Percentiles rank a stretch among this genome's conserved stretches.
phyloP scores from a whole-genome alignment of 805 yeast species.

The Torulaspora delbrueckii region DNA sequence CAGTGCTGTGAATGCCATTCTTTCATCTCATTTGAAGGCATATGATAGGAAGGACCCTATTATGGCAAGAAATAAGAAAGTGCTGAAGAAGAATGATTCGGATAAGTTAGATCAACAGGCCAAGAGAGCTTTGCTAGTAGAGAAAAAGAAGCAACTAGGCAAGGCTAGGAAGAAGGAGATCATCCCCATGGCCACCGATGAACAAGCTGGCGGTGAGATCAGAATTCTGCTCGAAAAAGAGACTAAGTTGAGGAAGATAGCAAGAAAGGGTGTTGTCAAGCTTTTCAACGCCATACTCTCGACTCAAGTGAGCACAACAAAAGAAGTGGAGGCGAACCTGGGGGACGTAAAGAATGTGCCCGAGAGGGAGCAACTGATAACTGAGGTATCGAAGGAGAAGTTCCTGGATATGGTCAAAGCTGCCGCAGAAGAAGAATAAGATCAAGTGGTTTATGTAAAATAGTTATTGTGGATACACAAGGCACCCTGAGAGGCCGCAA shows the following conservation, averaged over 20 bases:
- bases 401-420: constrained; percentile 83
- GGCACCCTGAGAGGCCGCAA: not conserved
- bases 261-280: constrained; percentile 83
- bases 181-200: constrained; percentile 54
- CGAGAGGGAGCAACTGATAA: constrained; percentile 51
- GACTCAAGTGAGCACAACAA: constrained; percentile 61
- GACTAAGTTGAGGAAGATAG: constrained; percentile 65
- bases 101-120: constrained; percentile 84
- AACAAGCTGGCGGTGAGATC: constrained; percentile 37
- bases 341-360: constrained; percentile 41
- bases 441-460: not conserved
- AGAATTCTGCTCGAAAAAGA: constrained; percentile 63
- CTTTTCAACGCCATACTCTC: constrained; percentile 78
- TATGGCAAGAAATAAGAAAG: constrained; percentile 73
- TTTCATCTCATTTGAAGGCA: constrained; percentile 82
- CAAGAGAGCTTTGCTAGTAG: constrained; percentile 59
- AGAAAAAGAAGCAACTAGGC: constrained; percentile 63
- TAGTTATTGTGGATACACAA: not conserved
- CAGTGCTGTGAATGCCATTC: constrained; percentile 73
- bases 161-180: constrained; percentile 63
- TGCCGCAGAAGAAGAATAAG: constrained; percentile 47
- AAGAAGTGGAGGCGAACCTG: constrained; percentile 46
- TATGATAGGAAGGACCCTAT: constrained; percentile 88
- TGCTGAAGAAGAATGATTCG: constrained; percentile 66
- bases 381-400: constrained; percentile 82